Evolutionary conservation across 352 stramenopile species (phyloP).

Genomic region (Globisporangium takayamanum): DNA sequence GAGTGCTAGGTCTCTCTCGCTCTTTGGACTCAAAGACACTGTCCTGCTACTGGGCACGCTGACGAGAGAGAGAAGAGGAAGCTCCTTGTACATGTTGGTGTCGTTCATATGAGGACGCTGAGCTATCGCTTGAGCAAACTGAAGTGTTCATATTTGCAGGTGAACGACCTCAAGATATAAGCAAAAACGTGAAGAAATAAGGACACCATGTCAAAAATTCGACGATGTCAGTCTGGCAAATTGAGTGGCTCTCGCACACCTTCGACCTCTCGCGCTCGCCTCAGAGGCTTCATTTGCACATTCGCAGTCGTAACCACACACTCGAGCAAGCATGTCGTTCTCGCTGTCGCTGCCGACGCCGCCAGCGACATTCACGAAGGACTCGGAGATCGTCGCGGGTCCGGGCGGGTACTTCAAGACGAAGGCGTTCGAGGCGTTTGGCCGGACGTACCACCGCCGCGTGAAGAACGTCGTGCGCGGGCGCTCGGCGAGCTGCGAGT

Average conservation of each 20-base stretch:
- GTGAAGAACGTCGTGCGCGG: constrained; percentile 70
- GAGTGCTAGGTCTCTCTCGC: too few species aligned
- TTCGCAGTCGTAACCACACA: not conserved
- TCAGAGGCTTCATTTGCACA: not conserved
- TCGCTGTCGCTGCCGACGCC: constrained; percentile 57
- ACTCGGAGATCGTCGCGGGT: constrained; percentile 44
- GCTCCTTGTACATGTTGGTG: too few species aligned
- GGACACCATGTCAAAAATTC: too few species aligned
- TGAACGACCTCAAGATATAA: too few species aligned
- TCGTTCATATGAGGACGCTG: too few species aligned
- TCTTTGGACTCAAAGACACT: too few species aligned
- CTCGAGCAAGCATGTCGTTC: constrained; percentile 21
- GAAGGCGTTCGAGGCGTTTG: constrained; percentile 70
- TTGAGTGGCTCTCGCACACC: not conserved
- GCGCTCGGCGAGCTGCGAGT: constrained; percentile 71
- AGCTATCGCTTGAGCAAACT: too few species aligned
- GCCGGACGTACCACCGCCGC: constrained; percentile 65
- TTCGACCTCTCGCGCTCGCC: not conserved
- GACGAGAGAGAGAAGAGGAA: too few species aligned
- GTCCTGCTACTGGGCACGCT: too few species aligned
- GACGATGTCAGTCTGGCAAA: not conserved
- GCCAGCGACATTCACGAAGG: constrained; percentile 37
- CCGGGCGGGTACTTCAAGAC: constrained; percentile 70
- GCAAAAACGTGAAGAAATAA: too few species aligned
- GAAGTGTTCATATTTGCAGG: too few species aligned